These are phyloP conservation scores for Sonneratia caseolaris DNA, from an alignment of 345 rosid genomes.

Conservation along the genomic window DNA sequence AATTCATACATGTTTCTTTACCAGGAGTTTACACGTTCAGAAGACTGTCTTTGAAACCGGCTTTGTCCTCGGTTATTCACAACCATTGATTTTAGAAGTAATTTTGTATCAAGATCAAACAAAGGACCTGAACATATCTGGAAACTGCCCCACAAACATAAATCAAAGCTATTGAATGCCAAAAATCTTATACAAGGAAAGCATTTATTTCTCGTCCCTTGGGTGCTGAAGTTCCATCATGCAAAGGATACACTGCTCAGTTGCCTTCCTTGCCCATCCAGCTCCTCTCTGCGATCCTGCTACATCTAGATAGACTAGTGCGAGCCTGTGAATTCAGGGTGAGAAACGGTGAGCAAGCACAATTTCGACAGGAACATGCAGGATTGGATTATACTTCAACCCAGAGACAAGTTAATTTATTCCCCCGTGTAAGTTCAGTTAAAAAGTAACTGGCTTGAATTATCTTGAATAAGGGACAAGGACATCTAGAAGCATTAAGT, in stretches of 20 bases:
- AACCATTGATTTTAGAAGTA: too few species aligned
- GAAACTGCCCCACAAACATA: neutral
- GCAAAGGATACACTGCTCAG: neutral
- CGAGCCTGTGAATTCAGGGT: neutral
- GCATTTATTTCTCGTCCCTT: neutral
- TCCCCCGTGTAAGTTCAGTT: too few species aligned
- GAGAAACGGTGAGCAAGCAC: neutral
- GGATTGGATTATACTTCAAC: neutral
- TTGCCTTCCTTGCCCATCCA: neutral
- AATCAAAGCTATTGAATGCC: neutral
- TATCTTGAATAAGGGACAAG: neutral
- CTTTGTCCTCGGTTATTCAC: too few species aligned
- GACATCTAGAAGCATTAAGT: neutral
- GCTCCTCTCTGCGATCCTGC: neutral
- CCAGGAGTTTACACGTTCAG: too few species aligned
- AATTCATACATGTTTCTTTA: too few species aligned
- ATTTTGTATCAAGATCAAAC: neutral
- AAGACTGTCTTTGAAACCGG: too few species aligned
- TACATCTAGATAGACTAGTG: neutral
- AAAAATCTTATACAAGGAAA: neutral
- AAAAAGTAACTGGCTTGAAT: too few species aligned
- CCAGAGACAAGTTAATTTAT: neutral
- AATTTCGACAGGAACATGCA: neutral
- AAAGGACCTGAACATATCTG: neutral
- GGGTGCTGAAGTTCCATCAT: neutral